Base-by-base conservation (phyloP, 2,329 filamentous ascomycete species). In the Pseudogymnoascus sp. region DNA sequence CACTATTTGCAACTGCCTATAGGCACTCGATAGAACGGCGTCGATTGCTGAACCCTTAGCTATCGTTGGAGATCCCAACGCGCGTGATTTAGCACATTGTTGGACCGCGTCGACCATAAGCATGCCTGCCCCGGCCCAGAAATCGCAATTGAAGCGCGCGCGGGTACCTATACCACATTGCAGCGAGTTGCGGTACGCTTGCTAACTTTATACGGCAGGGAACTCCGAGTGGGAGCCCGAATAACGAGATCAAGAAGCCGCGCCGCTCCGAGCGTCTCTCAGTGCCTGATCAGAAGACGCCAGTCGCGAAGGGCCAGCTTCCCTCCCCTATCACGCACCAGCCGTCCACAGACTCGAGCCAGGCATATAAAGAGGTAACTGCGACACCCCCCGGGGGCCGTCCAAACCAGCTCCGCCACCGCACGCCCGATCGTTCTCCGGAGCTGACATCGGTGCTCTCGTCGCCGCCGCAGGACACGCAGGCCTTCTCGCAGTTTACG, bases 61-160 rank as follows among this genome's bases (percentile, higher is more conserved):
- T 48, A 52, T 52, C 26, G n/a, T 52, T 7, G 15, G 45, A 52
- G 45, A 52, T 23, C 45, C 6, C 45, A 52, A 18, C 45, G 45
- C 12, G 26, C 23, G 26, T 15, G n/a, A 30, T 52, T 52, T 52
- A 30, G 45, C 3, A 52, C 26, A 30, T 12, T 52, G 26, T 23
- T 52, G 23, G 13, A 52, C 45, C 45, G 26, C 26, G 26, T 52
- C 45, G 45, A 52, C 45, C 45, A 18, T 52, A 52, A 37, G 21
- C 34, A 69, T 69, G 68, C 66, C 82, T 74, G 79, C 84, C 74
- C 76, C 78, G 68, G 72, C 74, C 65, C 88, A 94, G 75, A 89
- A 89, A 77, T 91, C 86, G 77, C 87, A 89, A 76, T 83, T 94
- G 76, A 95, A 95, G 79, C 85, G 90, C 71, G 82, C 78, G 67